phyloP scores from a whole-genome alignment of 2,329 filamentous ascomycete species.

The Moelleriella libera region DNA sequence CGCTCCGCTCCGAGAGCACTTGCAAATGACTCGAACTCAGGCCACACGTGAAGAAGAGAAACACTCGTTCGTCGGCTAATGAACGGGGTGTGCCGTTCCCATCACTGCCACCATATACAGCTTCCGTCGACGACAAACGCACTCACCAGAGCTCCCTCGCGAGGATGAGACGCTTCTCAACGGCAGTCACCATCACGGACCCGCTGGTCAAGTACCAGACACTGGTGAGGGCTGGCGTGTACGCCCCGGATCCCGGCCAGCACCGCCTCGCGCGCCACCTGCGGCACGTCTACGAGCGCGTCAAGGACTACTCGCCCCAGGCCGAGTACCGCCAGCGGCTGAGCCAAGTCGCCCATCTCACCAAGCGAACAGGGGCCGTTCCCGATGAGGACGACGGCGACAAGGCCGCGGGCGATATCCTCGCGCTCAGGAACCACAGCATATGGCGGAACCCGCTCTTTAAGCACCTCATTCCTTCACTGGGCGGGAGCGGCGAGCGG shows the following conservation, averaged over 20 bases:
- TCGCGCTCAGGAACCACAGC: constrained; percentile 38
- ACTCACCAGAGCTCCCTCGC: too few species aligned
- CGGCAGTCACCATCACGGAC: constrained; percentile 50
- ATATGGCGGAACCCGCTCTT: constrained; percentile 46
- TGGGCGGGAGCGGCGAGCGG: constrained; percentile 26
- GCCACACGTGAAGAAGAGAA: too few species aligned
- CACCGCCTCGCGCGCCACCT: constrained; percentile 62
- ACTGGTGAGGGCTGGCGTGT: constrained; percentile 50
- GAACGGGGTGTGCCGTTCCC: too few species aligned
- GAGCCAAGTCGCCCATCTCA: constrained; percentile 39
- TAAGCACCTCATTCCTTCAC: constrained; percentile 40
- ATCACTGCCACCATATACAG: too few species aligned
- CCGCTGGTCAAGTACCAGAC: constrained; percentile 65
- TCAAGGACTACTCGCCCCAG: constrained; percentile 68
- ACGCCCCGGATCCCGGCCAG: constrained; percentile 56
- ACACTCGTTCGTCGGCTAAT: too few species aligned
- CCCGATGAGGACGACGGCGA: constrained; percentile 10
- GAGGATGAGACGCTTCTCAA: constrained; percentile 22
- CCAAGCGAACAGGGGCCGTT: constrained; percentile 10
- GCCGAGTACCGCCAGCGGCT: constrained; percentile 54
- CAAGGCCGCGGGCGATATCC: constrained; percentile 16
- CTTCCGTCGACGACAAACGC: too few species aligned
- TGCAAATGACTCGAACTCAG: too few species aligned
- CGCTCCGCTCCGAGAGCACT: too few species aligned
- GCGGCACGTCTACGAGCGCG: constrained; percentile 58